Conservation (phyloP, 306 rosid genomes). For the Abrus precatorius region DNA sequence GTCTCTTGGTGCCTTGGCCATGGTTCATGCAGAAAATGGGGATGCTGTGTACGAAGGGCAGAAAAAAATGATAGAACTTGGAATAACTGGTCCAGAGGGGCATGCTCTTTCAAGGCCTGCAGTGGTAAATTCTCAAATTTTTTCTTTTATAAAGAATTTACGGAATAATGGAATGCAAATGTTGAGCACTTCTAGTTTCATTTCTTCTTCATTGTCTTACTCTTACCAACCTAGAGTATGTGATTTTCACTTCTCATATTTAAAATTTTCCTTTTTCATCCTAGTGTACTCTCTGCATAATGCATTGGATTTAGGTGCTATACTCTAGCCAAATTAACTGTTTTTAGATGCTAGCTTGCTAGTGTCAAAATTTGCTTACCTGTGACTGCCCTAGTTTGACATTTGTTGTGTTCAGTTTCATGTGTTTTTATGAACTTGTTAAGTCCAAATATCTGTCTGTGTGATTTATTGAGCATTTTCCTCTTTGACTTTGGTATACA, state of each 20-base stretch:
- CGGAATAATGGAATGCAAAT: slow-evolving; percentile 21
- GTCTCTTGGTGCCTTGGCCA: slow-evolving; percentile 96
- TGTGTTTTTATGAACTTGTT: slow-evolving; percentile 29
- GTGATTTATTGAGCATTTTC: slow-evolving; percentile 24
- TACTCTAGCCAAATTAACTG: slow-evolving; percentile 1
- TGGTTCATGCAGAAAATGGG: slow-evolving; percentile 99
- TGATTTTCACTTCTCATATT: not conserved
- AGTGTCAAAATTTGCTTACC: slow-evolving; percentile 3
- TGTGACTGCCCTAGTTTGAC: slow-evolving; percentile 4
- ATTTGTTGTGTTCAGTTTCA: slow-evolving; percentile 11
- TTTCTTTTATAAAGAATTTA: slow-evolving; percentile 13
- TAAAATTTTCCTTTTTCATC: slow-evolving; percentile 17
- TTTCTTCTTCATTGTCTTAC: not conserved
- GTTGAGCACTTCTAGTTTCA: not conserved
- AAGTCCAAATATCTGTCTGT: slow-evolving; percentile 13
- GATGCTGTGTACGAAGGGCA: slow-evolving; percentile 94
- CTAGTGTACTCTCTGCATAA: not conserved
- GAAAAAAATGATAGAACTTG: slow-evolving; percentile 88
- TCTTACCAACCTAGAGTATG: not conserved
- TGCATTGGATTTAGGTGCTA: slow-evolving; percentile 6
- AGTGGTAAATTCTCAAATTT: slow-evolving; percentile 59
- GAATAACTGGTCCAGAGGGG: slow-evolving; percentile 97
- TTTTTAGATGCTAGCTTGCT: slow-evolving; percentile 33
- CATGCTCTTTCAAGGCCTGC: slow-evolving; percentile 95
- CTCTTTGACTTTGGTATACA: slow-evolving; percentile 47